These are phyloP conservation scores for Hanseniaspora lachancei DNA, from an alignment of 805 yeast species.

Conservation along the genomic window DNA sequence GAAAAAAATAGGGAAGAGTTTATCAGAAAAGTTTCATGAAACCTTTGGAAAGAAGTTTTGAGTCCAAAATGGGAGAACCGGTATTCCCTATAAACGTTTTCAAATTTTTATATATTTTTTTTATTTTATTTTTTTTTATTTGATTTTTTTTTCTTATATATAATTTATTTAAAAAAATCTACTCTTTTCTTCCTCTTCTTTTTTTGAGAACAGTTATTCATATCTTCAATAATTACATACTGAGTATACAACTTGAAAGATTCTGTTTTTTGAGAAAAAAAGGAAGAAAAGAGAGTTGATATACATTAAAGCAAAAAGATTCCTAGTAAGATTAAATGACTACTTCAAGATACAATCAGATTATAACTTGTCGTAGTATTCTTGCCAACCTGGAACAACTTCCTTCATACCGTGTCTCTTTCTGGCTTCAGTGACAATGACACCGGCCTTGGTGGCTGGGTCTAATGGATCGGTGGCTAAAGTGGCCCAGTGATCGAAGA, in stretches of 20 bases:
- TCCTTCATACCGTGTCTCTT: slow-evolving; percentile 96
- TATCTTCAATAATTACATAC: no score
- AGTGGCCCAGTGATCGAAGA: slow-evolving; percentile 96
- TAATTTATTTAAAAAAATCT: background rate
- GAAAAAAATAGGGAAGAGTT: slow-evolving; percentile 23
- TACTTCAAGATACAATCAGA: background rate
- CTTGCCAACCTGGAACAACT: slow-evolving; percentile 97
- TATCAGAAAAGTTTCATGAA: slow-evolving; percentile 26
- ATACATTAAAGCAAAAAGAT: background rate
- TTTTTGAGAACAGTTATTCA: no score
- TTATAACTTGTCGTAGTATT: slow-evolving; percentile 89
- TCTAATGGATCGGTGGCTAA: slow-evolving; percentile 88
- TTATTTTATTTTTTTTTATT: background rate
- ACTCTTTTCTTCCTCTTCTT: background rate
- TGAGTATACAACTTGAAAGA: no score
- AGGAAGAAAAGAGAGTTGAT: background rate
- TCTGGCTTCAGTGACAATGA: slow-evolving; percentile 56
- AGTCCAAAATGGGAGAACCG: background rate
- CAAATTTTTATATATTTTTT: background rate
- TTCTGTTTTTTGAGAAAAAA: no score
- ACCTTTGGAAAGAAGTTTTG: slow-evolving; percentile 15
- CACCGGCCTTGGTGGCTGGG: slow-evolving; percentile 61
- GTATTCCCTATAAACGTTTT: background rate
- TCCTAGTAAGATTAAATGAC: slow-evolving; percentile 2
- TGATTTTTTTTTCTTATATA: slow-evolving; percentile 4